Percentiles rank a stretch among this genome's conserved stretches.
These are phyloP conservation scores for Irpex lacteus DNA, from an alignment of 1,284 basidiomycete species.

Conservation along the genomic window DNA sequence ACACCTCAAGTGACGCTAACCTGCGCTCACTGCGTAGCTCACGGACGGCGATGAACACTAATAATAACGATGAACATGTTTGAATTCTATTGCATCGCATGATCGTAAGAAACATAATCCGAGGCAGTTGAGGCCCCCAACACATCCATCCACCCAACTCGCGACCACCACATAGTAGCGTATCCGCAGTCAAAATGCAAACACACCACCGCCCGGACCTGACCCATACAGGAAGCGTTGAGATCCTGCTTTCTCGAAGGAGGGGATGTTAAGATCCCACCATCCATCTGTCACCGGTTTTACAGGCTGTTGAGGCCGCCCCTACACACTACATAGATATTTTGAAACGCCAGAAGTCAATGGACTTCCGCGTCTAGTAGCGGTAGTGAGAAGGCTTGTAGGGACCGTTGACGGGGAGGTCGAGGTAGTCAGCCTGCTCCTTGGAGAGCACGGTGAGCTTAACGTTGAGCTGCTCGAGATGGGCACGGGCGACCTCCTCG, in stretches of 20 bases:
- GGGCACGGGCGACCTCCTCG: slow-evolving; percentile 97
- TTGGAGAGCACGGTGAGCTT: slow-evolving; percentile 85
- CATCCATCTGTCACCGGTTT: slow-evolving; percentile 22
- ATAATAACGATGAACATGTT: not conserved
- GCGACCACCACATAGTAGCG: slow-evolving; percentile 14
- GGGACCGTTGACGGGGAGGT: slow-evolving; percentile 85
- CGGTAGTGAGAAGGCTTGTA: slow-evolving; percentile 91
- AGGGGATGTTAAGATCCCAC: slow-evolving; percentile 26
- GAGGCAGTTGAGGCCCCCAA: slow-evolving; percentile 42
- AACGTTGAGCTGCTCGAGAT: slow-evolving; percentile 89
- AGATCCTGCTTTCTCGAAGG: slow-evolving; percentile 19
- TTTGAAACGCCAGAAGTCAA: slow-evolving; percentile 3
- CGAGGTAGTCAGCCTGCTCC: slow-evolving; percentile 89
- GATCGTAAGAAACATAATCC: slow-evolving; percentile 4
- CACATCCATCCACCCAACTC: slow-evolving; percentile 10
- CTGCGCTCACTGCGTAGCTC: not conserved
- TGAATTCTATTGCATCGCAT: not conserved
- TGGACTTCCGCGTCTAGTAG: slow-evolving; percentile 37
- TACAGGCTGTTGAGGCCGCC: slow-evolving; percentile 52
- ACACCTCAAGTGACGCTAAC: not conserved
- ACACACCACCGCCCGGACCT: slow-evolving; percentile 20
- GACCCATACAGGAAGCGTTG: slow-evolving; percentile 28
- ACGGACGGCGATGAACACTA: not conserved
- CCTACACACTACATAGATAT: slow-evolving; percentile 12
- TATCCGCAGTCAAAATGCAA: slow-evolving; percentile 3